These are phyloP conservation scores for Candida berthetii DNA, from an alignment of 805 yeast genomes.

Conservation along the genomic window DNA sequence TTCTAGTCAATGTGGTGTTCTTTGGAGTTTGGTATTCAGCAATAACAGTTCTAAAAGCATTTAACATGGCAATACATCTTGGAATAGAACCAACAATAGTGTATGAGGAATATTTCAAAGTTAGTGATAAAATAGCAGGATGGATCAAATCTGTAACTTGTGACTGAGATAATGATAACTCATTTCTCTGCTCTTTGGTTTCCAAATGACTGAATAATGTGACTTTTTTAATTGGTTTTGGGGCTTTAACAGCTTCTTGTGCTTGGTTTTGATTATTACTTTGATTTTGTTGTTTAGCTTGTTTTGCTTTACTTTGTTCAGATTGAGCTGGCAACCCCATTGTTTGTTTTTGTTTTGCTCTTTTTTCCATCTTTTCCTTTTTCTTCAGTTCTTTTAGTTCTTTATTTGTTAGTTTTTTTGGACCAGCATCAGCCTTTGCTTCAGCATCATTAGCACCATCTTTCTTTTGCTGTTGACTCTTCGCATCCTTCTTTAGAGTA, in stretches of 20 bases:
- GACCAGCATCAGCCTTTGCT: constrained; percentile 7
- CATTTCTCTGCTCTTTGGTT: constrained; percentile 68
- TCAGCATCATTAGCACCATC: constrained; percentile 3
- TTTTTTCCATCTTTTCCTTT: constrained; percentile 84
- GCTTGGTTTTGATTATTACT: constrained; percentile 38
- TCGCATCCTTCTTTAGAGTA: too few relatives aligned
- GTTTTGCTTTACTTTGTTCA: constrained; percentile 29
- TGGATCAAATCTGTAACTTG: constrained; percentile 54
- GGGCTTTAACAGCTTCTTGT: constrained; percentile 46
- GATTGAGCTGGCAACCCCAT: constrained; percentile 43
- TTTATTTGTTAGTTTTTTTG: constrained; percentile 51
- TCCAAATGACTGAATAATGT: constrained; percentile 75
- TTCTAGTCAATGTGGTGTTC: constrained; percentile 80
- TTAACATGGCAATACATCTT: constrained; percentile 79
- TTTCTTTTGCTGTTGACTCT: neutral
- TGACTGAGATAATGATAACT: constrained; percentile 16
- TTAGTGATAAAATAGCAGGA: constrained; percentile 74
- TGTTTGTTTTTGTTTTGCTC: constrained; percentile 81
- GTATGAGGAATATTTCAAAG: constrained; percentile 77
- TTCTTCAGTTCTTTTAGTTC: constrained; percentile 85
- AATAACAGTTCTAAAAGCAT: constrained; percentile 77
- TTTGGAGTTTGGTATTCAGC: constrained; percentile 78
- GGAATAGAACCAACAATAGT: constrained; percentile 86
- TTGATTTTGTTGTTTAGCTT: constrained; percentile 33
- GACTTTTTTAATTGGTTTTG: constrained; percentile 36